Evolutionary conservation across 1,284 basidiomycete species (phyloP), one percentile per base, ranked within the genome.

Genomic region (Sanguinoderma infundibulare): DNA sequence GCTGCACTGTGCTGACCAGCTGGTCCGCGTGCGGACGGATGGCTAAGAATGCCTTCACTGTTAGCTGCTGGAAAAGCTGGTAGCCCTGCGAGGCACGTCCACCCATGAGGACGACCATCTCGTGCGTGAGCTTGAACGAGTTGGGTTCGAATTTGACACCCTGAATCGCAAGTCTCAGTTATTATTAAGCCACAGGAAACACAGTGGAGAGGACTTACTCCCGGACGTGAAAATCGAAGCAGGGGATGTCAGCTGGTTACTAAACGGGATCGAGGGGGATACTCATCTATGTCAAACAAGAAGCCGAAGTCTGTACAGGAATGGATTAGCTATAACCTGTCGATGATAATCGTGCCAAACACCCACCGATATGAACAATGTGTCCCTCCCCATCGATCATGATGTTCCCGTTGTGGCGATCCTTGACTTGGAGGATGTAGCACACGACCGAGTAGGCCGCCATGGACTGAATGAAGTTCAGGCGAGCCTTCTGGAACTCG

Each of bases 381-480:
- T 98, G 96, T 0, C 97, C 97, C 63, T 96, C 93, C 7, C 92
- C 95, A 72, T 98, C 96, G 62, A 99, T 97, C 96, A 99, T 98
- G 72, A 98, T 98, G 75, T 99, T 99, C 22, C 97, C 97, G 72
- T 98, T 98, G 77, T 99, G 97, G 38, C 97, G 81, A 75, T 99
- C 98, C 78, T 98, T 97, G 78, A 98, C 95, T 76, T 99, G 97
- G 40, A 98, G 78, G 65, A 98, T 95, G 76, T 98, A 98, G 75
- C 97, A 99, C 12, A 95, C 94, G n/a, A 99, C 90, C 36, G 96
- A 98, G 77, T 99, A 99, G 20, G 96, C 98, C 1, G 98, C 98
- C 98, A 99, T 99, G 1, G 95, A 97, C 74, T 98, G 95, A 66
- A 99, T 95, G 73, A 99, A 99, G 78, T 98, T 98, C 67, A 95